Conservation (phyloP, 2,329 filamentous ascomycete species). For the Colletotrichum magnum region DNA sequence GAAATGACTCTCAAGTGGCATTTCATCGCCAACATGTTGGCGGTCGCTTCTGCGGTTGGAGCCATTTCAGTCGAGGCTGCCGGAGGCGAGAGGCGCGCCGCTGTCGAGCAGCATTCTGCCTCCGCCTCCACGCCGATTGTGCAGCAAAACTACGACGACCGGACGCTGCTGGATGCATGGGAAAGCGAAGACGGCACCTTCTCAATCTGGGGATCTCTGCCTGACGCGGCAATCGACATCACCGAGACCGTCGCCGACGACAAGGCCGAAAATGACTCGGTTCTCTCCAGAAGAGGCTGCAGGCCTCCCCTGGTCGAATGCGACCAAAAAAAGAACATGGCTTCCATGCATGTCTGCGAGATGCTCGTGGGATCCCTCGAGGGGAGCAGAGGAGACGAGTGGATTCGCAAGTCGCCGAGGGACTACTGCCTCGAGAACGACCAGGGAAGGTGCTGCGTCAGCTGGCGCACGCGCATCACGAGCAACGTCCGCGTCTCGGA, state of each 20-base stretch:
- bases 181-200: not conserved
- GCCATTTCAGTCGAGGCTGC: not conserved
- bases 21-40: no score
- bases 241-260: not conserved
- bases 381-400: not conserved
- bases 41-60: not conserved
- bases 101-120: not conserved
- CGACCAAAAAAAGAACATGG: not conserved
- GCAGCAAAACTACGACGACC: not conserved
- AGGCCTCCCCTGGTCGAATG: not conserved
- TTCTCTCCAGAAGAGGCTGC: not conserved
- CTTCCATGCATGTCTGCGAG: not conserved
- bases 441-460: not conserved
- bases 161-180: not conserved
- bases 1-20: no score
- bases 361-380: not conserved
- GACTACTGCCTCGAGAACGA: slow-evolving; percentile 1
- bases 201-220: not conserved
- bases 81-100: no score
- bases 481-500: not conserved
- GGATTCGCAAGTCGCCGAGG: not conserved
- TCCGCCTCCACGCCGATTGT: not conserved
- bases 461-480: not conserved
- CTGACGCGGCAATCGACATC: not conserved
- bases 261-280: not conserved